Evolutionary conservation across 2,329 filamentous ascomycete species (phyloP), one percentile per base, ranked within the genome.

Genomic region (Malbranchea zuffiana): DNA sequence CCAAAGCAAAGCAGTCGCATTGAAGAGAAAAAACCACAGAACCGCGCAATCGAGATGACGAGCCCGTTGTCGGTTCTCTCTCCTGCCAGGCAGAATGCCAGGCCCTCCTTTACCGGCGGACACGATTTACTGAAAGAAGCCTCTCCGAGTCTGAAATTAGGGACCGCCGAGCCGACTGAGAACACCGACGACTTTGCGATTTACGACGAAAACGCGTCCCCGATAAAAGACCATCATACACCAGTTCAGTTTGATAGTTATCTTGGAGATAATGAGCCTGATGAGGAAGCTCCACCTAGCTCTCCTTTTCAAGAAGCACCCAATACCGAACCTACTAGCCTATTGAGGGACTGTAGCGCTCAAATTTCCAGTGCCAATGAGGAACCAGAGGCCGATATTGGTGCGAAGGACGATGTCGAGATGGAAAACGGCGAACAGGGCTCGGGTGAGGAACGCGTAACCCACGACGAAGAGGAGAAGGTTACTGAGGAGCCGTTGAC

Each of bases 1-100:
- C n/a, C n/a, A n/a, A n/a, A n/a, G n/a, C n/a, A n/a, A n/a, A n/a
- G n/a, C n/a, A n/a, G n/a, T n/a, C n/a, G n/a, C n/a, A n/a, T n/a
- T n/a, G n/a, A n/a, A n/a, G n/a, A n/a, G n/a, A n/a, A n/a, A n/a
- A n/a, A n/a, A n/a, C n/a, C n/a, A n/a, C 25, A 8, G 3, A 27
- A 24, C n/a, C 35, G 5, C 24, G 17, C 26, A 6, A 6, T 32
- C n/a, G 21, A 26, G 36, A 65, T 64, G 60, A 51, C 59, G 37
- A 56, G 55, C 39, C 59, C 61, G 35, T 47, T 65, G 20, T 62
- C 57, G 4, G 55, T 57, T n/a, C 51, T 65, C 30, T 59, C 60
- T 26, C 50, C 59, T 17, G 61, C 60, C 29, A 56, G 52, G 43
- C 60, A 62, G 41, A 65, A 65, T 44, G 53, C 53, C 27, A 57